Base-by-base conservation (phyloP, 108 stramenopile species). In the Cyclotella cryptica region DNA sequence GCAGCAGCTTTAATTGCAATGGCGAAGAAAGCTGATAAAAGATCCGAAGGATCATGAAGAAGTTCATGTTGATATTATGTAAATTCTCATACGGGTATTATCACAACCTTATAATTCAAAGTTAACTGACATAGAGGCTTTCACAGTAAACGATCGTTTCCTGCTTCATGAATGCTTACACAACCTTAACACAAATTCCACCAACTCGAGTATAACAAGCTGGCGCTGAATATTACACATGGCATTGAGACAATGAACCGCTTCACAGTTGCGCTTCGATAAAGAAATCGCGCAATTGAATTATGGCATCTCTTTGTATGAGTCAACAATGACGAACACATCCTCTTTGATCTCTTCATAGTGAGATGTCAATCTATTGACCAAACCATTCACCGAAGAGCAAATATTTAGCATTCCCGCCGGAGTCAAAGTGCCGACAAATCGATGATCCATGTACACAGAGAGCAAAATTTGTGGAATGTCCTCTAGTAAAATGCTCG, bases 1-100 rank as follows among this genome's bases (percentile, higher is more conserved):
- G 84, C 83, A 28, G 46, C 63, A 15, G 54, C 75, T 7, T 49
- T 87, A 71, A 84, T 73, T 68, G 29, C 59, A 24, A 80, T 82
- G 58, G 86, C 80, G 0, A 75, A 45, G 4, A 69, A 61, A 24
- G 79, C 83, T 14, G 35, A 49, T 12, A 14, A 47, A 47, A 6
- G 45, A 61, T 29, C 19, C 55, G 24, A 3, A 57, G 24, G 15
- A n/a, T 17, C 47, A n/a, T 49, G n/a, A 49, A 26, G 55, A 55
- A 5, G 22, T 24, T 1, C 24, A 22, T 55, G 30, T 40, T 3
- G 11, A 62, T 39, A 3, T 12, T 28, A 27, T 58, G 3, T 58
- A 58, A 12, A 2, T 58, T 1, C 24, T 58, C 57, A 9, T 49
- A 9, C 2, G 35, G 6, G 35, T 35, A 35, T 35, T 35, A 35